Evolutionary conservation across 108 stramenopile species (phyloP), one percentile per base, ranked within the genome.

Genomic region (Pseudonitzschia pungens): DNA sequence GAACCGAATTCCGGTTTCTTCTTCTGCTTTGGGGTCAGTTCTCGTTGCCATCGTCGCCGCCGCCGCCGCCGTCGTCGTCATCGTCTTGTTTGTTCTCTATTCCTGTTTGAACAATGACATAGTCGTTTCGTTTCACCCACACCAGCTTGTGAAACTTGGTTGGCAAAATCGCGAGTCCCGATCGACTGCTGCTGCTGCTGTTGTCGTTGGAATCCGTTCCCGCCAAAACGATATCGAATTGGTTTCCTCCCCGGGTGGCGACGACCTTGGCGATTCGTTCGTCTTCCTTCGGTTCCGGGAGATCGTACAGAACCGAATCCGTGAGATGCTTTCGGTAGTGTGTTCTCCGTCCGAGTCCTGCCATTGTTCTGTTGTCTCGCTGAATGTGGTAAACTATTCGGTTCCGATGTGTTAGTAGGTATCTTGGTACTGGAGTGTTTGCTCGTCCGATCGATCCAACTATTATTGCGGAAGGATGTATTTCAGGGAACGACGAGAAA

Each of bases 91-190:
- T 50, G 16, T 53, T 59, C 41, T 68, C 66, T 59, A 54, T 41
- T 51, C 87, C 92, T 31, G 77, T 82, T 69, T 87, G 76, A 1
- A 95, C 93, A 28, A 98, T 94, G 1, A 98, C 86, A 81, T 79
- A 97, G 76, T 97, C 96, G 54, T 95, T 95, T 5, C 96, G 95
- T 84, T 96, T 97, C 43, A 98, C 89, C 97, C 97, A 98, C 7
- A 98, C 93, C 42, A 98, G 82, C 84, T 97, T 98, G 42, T 90
- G 84, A 74, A 96, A 98, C 66, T 95, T 96, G 14, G 97, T 97
- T 10, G 96, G 97, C 8, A 98, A 88, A 33, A 98, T 88, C 10
- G 96, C 96, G 45, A 98, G 66, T 43, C 16, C 33, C 70, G n/a
- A 22, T 50, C 24, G n/a, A 45, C 21, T 50, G 42, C 4, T 67